Evolutionary conservation across 768 basidiomycete genomes (phyloP).

Genomic region (Sporobolomyces phaffii): DNA sequence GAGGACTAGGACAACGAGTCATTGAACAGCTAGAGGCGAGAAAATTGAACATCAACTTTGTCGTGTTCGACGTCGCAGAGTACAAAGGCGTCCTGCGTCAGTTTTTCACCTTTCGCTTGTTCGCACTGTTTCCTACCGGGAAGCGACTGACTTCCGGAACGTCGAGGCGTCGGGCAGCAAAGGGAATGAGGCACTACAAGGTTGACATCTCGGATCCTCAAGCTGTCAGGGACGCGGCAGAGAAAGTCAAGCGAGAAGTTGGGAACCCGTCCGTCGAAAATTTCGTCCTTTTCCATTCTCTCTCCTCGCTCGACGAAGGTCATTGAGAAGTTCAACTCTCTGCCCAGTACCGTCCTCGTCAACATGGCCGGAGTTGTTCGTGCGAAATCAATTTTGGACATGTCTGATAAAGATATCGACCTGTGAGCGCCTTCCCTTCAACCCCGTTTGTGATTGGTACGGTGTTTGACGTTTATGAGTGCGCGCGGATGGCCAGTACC

Average conservation of each 20-base stretch:
- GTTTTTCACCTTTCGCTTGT: conserved; percentile 33
- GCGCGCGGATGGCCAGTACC: conserved; percentile 54
- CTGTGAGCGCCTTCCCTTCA: conserved; percentile 55
- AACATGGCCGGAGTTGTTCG: conserved; percentile 95
- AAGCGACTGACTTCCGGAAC: no score
- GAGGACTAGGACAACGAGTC: conserved; percentile 79
- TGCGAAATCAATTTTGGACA: conserved; percentile 76
- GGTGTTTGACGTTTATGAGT: background rate
- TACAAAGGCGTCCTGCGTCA: conserved; percentile 67
- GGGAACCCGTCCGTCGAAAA: conserved; percentile 37
- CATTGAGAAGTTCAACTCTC: conserved; percentile 69
- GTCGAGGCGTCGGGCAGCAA: conserved; percentile 49
- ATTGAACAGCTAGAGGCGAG: conserved; percentile 79
- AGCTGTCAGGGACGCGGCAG: conserved; percentile 69
- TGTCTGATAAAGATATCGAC: conserved; percentile 66
- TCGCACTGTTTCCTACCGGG: background rate
- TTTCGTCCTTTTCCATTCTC: background rate
- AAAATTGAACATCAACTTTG: conserved; percentile 61
- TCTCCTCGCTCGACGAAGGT: conserved; percentile 52
- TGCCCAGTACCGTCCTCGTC: conserved; percentile 65
- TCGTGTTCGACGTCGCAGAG: conserved; percentile 77
- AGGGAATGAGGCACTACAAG: conserved; percentile 75
- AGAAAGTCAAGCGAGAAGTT: conserved; percentile 71
- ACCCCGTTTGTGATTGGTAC: no score
- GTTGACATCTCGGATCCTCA: conserved; percentile 89